Percentiles rank a stretch among this genome's conserved stretches.
These are phyloP conservation scores for Dothidotthia symphoricarpi DNA, from an alignment of 2,329 filamentous ascomycete genomes.

Conservation along the genomic window DNA sequence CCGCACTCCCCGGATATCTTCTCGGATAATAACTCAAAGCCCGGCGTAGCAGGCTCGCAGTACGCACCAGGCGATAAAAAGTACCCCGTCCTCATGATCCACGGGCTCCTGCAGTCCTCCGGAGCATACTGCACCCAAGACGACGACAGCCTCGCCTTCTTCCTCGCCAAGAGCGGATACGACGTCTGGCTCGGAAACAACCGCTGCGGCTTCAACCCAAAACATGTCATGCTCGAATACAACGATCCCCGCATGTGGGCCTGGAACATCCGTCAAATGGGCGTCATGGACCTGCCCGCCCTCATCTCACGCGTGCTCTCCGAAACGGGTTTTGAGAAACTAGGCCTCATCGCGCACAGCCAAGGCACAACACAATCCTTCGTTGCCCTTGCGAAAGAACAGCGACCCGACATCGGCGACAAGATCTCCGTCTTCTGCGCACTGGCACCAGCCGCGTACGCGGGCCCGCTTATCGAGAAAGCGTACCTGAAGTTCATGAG, in stretches of 20 bases:
- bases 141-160: conserved; percentile 86
- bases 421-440: conserved; percentile 88
- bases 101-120: conserved; percentile 82
- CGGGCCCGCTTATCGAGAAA: conserved; percentile 79
- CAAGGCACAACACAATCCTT: conserved; percentile 90
- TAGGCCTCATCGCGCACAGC: conserved; percentile 82
- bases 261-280: conserved; percentile 96
- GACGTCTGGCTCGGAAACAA: conserved; percentile 97
- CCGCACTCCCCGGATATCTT: conserved; percentile 65
- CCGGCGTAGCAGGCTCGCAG: conserved; percentile 24
- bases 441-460: conserved; percentile 85
- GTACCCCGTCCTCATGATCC: conserved; percentile 83
- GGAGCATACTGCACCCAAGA: conserved; percentile 90
- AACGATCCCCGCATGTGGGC: conserved; percentile 90
- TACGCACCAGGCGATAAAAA: conserved; percentile 52
- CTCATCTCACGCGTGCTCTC: conserved; percentile 74
- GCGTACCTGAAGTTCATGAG: conserved; percentile 92
- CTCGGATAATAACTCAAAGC: conserved; percentile 34
- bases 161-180: conserved; percentile 85
- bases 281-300: conserved; percentile 80
- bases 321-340: conserved; percentile 79
- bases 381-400: conserved; percentile 84
- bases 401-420: conserved; percentile 78
- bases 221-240: conserved; percentile 68
- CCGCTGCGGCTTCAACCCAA: conserved; percentile 78